phyloP scores from a whole-genome alignment of 2,329 filamentous ascomycete species.

The Hypoxylon sp. region DNA sequence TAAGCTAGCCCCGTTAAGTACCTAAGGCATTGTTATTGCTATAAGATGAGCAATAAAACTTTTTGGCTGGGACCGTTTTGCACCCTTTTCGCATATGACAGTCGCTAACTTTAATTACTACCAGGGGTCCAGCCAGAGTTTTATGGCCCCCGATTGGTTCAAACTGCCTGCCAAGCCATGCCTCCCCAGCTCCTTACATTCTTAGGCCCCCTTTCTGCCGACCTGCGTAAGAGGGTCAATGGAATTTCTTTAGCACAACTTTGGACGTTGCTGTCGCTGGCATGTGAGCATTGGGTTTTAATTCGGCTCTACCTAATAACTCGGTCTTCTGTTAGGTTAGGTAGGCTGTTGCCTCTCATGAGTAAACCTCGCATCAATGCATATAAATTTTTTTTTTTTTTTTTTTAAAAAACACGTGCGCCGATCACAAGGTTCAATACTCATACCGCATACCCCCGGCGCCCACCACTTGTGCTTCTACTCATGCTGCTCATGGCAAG shows the following conservation, averaged over 20 bases:
- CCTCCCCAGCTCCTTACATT: slow-evolving; percentile 6
- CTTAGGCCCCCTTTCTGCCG: slow-evolving; percentile 5
- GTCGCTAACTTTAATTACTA: slow-evolving; percentile 38
- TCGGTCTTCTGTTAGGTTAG: not conserved
- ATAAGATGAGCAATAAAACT: slow-evolving; percentile 33
- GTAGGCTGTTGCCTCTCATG: not conserved
- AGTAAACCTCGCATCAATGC: slow-evolving; percentile 5
- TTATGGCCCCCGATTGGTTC: slow-evolving; percentile 24
- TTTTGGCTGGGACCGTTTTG: slow-evolving; percentile 37
- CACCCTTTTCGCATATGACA: slow-evolving; percentile 26
- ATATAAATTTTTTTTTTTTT: not conserved
- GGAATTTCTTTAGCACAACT: slow-evolving; percentile 8
- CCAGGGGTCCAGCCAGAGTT: slow-evolving; percentile 19
- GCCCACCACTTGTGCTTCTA: not conserved
- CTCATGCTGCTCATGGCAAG: not conserved
- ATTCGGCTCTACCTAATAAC: no score
- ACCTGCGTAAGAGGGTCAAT: not conserved
- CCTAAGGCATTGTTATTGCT: slow-evolving; percentile 1
- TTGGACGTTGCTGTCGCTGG: not conserved
- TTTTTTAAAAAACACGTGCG: not conserved
- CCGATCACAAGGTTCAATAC: slow-evolving; percentile 2
- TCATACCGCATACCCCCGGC: not conserved
- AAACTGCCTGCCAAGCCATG: slow-evolving; percentile 12
- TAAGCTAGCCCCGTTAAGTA: slow-evolving; percentile 26
- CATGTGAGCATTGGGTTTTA: not conserved